A percentile compares a stretch with the other conserved stretches of the same genome.
Conservation (phyloP, 202 grass and related monocot species). For the Panicum hallii region DNA sequence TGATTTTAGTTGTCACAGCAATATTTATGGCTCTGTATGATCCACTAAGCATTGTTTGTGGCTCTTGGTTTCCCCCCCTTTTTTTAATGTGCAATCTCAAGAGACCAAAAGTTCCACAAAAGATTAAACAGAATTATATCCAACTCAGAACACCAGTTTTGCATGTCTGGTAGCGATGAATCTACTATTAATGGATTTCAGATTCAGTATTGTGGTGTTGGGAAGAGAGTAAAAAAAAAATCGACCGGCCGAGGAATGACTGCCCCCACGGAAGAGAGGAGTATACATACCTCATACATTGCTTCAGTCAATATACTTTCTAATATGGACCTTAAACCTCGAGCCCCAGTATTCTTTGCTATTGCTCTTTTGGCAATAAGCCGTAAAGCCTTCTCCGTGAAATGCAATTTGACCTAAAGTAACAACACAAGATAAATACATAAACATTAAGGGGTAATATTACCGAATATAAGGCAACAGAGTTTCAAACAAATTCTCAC, state of each 20-base stretch:
- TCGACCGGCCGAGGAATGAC: too few species aligned
- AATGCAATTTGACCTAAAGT: conserved; percentile 75
- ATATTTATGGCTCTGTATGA: background rate
- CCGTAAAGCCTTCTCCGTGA: conserved; percentile 61
- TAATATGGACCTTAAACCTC: conserved; percentile 74
- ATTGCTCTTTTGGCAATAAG: conserved; percentile 74
- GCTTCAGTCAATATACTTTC: conserved; percentile 74
- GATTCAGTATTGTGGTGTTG: background rate
- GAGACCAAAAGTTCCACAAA: background rate
- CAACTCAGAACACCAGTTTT: background rate
- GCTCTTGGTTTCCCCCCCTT: background rate
- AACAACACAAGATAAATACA: background rate
- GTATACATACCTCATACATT: conserved; percentile 69
- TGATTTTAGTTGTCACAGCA: background rate
- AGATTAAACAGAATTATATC: conserved; percentile 24
- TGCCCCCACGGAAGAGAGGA: background rate
- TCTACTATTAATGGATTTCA: conserved; percentile 11
- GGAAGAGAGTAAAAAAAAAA: too few species aligned
- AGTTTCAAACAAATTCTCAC: conserved; percentile 29
- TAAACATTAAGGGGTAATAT: background rate
- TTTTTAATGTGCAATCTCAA: background rate
- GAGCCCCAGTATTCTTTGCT: conserved; percentile 69
- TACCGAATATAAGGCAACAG: conserved; percentile 20
- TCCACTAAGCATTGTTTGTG: background rate
- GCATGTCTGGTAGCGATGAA: background rate